A percentile compares a stretch with the other conserved stretches of the same genome.
Conservation (phyloP, 2,329 filamentous ascomycete genomes). For the Rhynchosporium secalis region DNA sequence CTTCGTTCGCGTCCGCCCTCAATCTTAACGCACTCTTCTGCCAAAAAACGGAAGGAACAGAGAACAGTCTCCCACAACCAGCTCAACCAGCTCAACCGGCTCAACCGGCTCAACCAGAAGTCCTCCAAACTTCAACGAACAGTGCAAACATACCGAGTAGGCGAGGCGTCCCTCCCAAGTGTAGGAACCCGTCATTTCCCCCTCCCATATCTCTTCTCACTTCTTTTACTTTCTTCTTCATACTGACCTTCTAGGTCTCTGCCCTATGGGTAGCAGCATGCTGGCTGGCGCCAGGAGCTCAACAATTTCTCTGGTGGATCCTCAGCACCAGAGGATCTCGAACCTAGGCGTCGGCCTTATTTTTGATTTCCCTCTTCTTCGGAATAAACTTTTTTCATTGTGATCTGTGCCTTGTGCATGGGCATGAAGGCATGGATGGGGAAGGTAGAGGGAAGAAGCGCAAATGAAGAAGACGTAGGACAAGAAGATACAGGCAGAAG, state of each 20-base stretch:
- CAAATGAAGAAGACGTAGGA: too few relatives aligned
- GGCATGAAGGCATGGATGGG: not conserved
- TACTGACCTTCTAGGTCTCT: not conserved
- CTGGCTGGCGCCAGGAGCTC: not conserved
- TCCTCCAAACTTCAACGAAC: too few relatives aligned
- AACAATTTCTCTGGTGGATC: not conserved
- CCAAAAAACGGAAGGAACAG: too few relatives aligned
- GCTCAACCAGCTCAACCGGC: too few relatives aligned
- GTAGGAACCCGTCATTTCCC: not conserved
- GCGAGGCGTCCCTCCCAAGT: not conserved
- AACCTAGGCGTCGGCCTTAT: not conserved
- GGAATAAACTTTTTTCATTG: conserved; percentile 4
- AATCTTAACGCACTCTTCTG: too few relatives aligned
- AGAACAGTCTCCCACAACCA: too few relatives aligned
- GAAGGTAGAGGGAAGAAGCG: too few relatives aligned
- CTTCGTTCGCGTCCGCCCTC: too few relatives aligned
- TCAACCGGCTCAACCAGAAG: too few relatives aligned
- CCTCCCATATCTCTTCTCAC: not conserved
- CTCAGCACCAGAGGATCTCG: not conserved
- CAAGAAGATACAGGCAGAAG: too few relatives aligned
- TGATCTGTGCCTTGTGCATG: not conserved
- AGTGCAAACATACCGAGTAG: too few relatives aligned
- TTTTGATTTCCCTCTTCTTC: conserved; percentile 1
- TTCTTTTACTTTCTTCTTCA: not conserved
- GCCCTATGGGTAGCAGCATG: too few relatives aligned